Conservation (phyloP, 177 flowering plant species). For the Vitis hybrid region DNA sequence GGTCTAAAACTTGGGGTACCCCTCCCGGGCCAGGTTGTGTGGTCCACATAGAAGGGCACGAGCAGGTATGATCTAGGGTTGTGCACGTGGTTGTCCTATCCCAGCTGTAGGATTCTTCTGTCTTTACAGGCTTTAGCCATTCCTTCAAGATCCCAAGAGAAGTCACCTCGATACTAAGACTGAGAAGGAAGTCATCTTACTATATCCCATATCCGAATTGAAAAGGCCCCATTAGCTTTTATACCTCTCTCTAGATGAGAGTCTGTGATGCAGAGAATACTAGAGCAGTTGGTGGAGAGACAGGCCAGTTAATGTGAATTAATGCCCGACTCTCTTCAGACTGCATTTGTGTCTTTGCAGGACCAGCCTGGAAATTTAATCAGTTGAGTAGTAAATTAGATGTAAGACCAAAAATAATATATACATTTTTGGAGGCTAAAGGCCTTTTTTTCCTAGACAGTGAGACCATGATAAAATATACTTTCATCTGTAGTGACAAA, state of each 20-base stretch:
- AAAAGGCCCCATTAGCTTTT: not conserved
- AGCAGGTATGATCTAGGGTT: not conserved
- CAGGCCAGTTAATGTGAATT: constrained; percentile 6
- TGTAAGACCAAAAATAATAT: too few species aligned
- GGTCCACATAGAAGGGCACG: not conserved
- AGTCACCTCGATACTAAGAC: constrained; percentile 14
- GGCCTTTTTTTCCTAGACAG: too few species aligned
- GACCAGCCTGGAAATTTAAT: too few species aligned
- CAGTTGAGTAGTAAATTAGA: too few species aligned
- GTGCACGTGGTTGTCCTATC: constrained; percentile 17
- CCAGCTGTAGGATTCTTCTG: not conserved
- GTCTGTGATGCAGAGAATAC: constrained; percentile 4
- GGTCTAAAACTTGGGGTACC: not conserved
- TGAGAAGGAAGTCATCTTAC: constrained; percentile 6
- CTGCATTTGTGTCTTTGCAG: not conserved
- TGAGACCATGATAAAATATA: too few species aligned
- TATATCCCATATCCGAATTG: not conserved
- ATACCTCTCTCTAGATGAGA: not conserved
- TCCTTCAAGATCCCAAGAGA: constrained; percentile 1
- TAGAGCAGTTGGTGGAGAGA: constrained; percentile 9
- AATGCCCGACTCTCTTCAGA: not conserved
- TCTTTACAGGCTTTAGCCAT: not conserved
- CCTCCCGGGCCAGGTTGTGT: constrained; percentile 15
- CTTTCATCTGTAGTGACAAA: too few species aligned
- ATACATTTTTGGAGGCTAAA: too few species aligned